Conservation (phyloP, 306 rosid species). For the cucumber (Cucumis sativus) region Cucumber_9930_V3 NC_026655.2:7180501-7181000, state of each 20-base stretch:
- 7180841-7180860: conserved; percentile 9
- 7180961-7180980: conserved; percentile 19
- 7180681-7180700: conserved; percentile 41
- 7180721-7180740: conserved; percentile 33
- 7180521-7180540: conserved; percentile 23
- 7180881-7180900: conserved; percentile 24
- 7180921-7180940: conserved; percentile 27
- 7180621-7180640: conserved; percentile 37
- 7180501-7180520: conserved; percentile 11
- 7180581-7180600: conserved; percentile 8
- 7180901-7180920: conserved; percentile 11
- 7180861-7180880: conserved; percentile 47
- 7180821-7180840: conserved; percentile 34
- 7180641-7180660: conserved; percentile 16
- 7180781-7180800: conserved; percentile 28
- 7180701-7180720: conserved; percentile 39
- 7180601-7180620: conserved; percentile 21
- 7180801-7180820: conserved; percentile 26
- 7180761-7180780: conserved; percentile 28
- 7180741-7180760: conserved; percentile 29
- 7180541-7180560: conserved; percentile 19
- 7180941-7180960: conserved; percentile 23
- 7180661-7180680: conserved; percentile 38
- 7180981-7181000: too few relatives aligned
- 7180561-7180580: conserved; percentile 22